A percentile compares a stretch with the other conserved stretches of the same genome.
phyloP scores from a whole-genome alignment of 2,329 filamentous ascomycete genomes.

The Penicillium sp. region DNA sequence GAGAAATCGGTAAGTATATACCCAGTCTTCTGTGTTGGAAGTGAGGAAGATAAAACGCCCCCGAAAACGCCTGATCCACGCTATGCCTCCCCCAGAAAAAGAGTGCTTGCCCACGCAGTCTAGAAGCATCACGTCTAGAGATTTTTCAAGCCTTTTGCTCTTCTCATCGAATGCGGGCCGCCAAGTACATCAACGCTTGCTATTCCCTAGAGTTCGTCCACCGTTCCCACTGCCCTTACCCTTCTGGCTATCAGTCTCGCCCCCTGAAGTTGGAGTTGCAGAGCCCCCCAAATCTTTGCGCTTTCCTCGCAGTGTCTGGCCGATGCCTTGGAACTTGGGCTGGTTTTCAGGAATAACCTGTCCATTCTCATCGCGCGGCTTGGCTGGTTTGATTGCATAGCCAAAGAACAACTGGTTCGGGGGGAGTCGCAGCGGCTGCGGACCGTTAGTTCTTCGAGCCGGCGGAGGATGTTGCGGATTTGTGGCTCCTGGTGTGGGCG shows the following conservation, averaged over 20 bases:
- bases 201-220: constrained; percentile 21
- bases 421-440: constrained; percentile 77
- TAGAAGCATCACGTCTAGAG: constrained; percentile 12
- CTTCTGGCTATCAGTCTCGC: constrained; percentile 30
- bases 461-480: constrained; percentile 47
- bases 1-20: no score
- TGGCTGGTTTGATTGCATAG: constrained; percentile 85
- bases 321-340: constrained; percentile 78
- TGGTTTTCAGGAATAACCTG: constrained; percentile 62
- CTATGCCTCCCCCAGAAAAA: constrained; percentile 29
- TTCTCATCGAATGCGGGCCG: constrained; percentile 3
- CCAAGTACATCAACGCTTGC: constrained; percentile 15
- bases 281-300: constrained; percentile 56
- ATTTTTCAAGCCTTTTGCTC: constrained; percentile 11
- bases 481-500: constrained; percentile 63
- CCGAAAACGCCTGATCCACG: constrained; percentile 29
- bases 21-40: neutral
- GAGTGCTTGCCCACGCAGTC: constrained; percentile 6
- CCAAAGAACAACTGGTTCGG: constrained; percentile 95
- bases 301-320: constrained; percentile 75
- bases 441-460: constrained; percentile 64
- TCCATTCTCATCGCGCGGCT: constrained; percentile 66
- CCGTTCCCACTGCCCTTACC: constrained; percentile 15
- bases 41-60: neutral
- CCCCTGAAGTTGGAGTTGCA: constrained; percentile 39